Conservation (phyloP, 1,139 yeast genomes). For the Ashbya aceris region DNA sequence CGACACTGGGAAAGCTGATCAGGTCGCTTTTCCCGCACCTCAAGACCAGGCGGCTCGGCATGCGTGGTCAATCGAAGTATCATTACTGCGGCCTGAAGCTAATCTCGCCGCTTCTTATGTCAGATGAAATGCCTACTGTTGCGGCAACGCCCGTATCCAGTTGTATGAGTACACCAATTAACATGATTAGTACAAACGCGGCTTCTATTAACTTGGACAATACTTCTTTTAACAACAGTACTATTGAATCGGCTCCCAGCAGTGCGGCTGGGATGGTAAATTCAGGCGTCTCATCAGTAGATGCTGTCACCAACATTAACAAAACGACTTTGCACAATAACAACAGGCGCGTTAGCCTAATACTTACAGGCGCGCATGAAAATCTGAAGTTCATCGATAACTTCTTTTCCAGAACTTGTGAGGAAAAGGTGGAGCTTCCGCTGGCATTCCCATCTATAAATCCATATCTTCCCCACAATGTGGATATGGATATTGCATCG, state of each 20-base stretch:
- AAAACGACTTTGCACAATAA: conserved; percentile 19
- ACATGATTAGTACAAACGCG: not conserved
- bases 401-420: conserved; percentile 26
- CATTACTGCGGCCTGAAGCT: conserved; percentile 82
- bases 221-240: conserved; percentile 1
- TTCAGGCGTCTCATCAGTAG: not conserved
- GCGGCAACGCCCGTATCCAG: conserved; percentile 1
- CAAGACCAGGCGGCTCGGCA: conserved; percentile 77
- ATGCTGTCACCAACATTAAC: not conserved
- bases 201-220: not conserved
- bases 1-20: conserved; percentile 79
- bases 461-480: conserved; percentile 40
- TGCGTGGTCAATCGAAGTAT: conserved; percentile 81
- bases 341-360: not conserved
- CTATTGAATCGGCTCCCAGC: not conserved
- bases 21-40: conserved; percentile 63
- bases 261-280: not conserved
- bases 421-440: conserved; percentile 22
- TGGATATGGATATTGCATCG: conserved; percentile 52
- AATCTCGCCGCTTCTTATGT: conserved; percentile 27
- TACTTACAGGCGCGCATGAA: conserved; percentile 4
- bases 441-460: conserved; percentile 46
- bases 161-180: conserved; percentile 2
- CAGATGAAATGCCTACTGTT: conserved; percentile 8
- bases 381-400: conserved; percentile 15